phyloP scores from a whole-genome alignment of 1,139 yeast species.

The Hyphopichia pseudoburtonii region DNA sequence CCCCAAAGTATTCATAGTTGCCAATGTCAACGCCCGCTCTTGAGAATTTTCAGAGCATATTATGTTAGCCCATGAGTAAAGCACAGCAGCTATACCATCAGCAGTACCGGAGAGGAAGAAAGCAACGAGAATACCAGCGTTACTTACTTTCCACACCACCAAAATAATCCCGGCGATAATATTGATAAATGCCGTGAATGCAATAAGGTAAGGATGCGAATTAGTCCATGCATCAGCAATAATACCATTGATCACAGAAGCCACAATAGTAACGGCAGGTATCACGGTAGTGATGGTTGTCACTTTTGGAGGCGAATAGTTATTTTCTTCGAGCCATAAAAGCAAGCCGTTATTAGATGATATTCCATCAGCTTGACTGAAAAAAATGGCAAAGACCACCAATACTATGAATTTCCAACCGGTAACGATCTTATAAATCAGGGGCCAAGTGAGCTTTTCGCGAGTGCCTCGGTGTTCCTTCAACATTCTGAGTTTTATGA shows the following conservation, averaged over 20 bases:
- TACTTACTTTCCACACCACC: slow-evolving; percentile 46
- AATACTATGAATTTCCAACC: slow-evolving; percentile 22
- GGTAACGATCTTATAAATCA: slow-evolving; percentile 11
- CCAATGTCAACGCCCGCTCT: slow-evolving; percentile 14
- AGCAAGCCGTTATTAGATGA: slow-evolving; percentile 21
- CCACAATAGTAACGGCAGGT: slow-evolving; percentile 21
- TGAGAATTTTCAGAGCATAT: slow-evolving; percentile 15
- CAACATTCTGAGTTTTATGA: slow-evolving; percentile 16
- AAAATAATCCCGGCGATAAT: slow-evolving; percentile 42
- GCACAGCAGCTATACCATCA: slow-evolving; percentile 31
- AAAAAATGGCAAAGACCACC: slow-evolving; percentile 25
- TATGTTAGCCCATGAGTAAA: slow-evolving; percentile 19
- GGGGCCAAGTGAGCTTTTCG: slow-evolving; percentile 12
- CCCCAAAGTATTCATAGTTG: slow-evolving; percentile 18
- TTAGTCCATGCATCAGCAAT: slow-evolving; percentile 17
- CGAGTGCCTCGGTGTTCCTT: slow-evolving; percentile 14
- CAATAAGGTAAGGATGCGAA: slow-evolving; percentile 10
- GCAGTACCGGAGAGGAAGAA: slow-evolving; percentile 44
- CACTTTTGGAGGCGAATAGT: slow-evolving; percentile 15
- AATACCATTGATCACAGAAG: slow-evolving; percentile 19
- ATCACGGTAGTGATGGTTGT: slow-evolving; percentile 22
- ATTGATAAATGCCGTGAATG: slow-evolving; percentile 28
- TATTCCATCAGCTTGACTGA: slow-evolving; percentile 26
- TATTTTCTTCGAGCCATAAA: slow-evolving; percentile 18
- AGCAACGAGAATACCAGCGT: slow-evolving; percentile 48